Conservation (phyloP, 2,329 filamentous ascomycete species). For the Furcasterigmium furcatum region DNA sequence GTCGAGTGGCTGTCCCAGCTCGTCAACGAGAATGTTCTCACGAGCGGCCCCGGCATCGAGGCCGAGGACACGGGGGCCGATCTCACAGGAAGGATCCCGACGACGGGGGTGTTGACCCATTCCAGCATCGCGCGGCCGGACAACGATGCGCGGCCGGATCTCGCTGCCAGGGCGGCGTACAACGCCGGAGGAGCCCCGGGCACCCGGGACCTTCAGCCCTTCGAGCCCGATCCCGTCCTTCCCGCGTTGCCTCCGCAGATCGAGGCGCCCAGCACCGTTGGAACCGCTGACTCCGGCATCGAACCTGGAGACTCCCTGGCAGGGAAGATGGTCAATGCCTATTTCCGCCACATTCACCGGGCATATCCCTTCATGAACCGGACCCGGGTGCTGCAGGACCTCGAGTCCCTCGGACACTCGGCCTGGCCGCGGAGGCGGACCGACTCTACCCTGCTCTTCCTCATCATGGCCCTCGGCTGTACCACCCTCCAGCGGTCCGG, state of each 20-base stretch:
- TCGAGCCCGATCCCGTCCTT: slow-evolving; percentile 2
- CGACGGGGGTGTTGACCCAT: background rate
- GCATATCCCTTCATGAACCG: slow-evolving; percentile 42
- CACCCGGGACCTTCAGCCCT: too few relatives aligned
- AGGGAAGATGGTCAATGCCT: slow-evolving; percentile 35
- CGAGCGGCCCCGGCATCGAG: slow-evolving; percentile 22
- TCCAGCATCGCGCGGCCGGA: too few relatives aligned
- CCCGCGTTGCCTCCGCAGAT: too few relatives aligned
- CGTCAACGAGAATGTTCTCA: slow-evolving; percentile 27
- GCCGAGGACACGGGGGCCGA: slow-evolving; percentile 31
- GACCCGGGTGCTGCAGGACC: slow-evolving; percentile 25
- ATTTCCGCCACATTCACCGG: slow-evolving; percentile 41
- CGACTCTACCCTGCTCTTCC: slow-evolving; percentile 32
- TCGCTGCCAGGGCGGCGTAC: slow-evolving; percentile 2
- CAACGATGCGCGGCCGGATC: slow-evolving; percentile 3
- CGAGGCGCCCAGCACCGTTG: too few relatives aligned
- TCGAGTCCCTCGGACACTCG: slow-evolving; percentile 24
- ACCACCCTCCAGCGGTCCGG: slow-evolving; percentile 39
- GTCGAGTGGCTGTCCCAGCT: slow-evolving; percentile 35
- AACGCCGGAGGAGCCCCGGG: too few relatives aligned
- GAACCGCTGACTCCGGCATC: too few relatives aligned
- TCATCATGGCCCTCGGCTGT: slow-evolving; percentile 43
- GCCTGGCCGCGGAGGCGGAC: slow-evolving; percentile 18
- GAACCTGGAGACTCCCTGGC: slow-evolving; percentile 18
- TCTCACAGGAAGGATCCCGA: too few relatives aligned